phyloP scores from a whole-genome alignment of 2,329 filamentous ascomycete genomes.

The Curvularia spicifera region DNA sequence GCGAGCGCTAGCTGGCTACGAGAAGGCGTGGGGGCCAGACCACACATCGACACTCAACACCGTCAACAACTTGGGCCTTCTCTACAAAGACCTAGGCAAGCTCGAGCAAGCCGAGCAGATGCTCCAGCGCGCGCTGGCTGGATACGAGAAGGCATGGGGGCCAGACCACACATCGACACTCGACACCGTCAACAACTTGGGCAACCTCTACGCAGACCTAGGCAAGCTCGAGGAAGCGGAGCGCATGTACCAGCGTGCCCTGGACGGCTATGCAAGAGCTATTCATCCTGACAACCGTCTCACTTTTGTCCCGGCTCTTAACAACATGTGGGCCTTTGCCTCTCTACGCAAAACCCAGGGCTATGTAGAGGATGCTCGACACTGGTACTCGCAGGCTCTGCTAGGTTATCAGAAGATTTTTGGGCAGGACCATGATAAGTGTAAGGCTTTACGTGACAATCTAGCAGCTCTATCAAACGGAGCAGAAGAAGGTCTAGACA shows the following conservation, averaged over 20 bases:
- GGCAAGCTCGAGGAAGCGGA: neutral
- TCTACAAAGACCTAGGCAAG: conserved; percentile 5
- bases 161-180: neutral
- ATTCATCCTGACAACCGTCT: neutral
- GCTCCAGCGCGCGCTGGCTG: neutral
- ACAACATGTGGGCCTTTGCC: neutral
- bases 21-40: neutral
- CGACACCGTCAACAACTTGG: neutral
- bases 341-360: conserved; percentile 5
- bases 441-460: conserved; percentile 1
- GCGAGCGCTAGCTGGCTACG: too few species aligned
- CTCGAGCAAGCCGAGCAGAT: conserved; percentile 15
- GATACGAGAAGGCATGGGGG: neutral
- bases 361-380: conserved; percentile 14
- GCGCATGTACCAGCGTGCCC: neutral
- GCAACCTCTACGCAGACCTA: neutral
- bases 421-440: neutral
- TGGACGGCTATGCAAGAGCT: neutral
- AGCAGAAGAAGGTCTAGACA: neutral
- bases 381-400: conserved; percentile 18
- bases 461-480: conserved; percentile 1
- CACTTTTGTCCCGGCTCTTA: neutral
- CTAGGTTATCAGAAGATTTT: conserved; percentile 14
- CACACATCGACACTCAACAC: conserved; percentile 23
- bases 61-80: conserved; percentile 8